Conservation (phyloP, 1,139 yeast species). For the Hansenula sp. region DNA sequence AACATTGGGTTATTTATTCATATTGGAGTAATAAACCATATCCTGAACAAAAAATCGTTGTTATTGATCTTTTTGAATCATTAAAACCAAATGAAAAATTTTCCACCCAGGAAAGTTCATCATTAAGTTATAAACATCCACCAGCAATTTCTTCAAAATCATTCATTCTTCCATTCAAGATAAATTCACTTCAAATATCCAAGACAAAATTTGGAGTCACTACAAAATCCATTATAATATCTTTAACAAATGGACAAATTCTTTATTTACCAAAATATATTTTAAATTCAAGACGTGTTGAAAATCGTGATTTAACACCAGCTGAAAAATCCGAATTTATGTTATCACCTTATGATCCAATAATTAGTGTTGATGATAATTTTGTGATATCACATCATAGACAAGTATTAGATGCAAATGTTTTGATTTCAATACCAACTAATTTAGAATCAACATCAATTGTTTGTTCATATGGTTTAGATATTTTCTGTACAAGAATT, state of each 20-base stretch:
- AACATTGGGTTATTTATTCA: slow-evolving; percentile 78
- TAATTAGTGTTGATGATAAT: slow-evolving; percentile 45
- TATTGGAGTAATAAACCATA: slow-evolving; percentile 48
- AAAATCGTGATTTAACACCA: slow-evolving; percentile 47
- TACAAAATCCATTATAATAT: slow-evolving; percentile 57
- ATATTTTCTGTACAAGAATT: slow-evolving; percentile 70
- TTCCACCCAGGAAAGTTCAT: slow-evolving; percentile 26
- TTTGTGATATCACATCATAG: slow-evolving; percentile 38
- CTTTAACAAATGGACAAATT: slow-evolving; percentile 60
- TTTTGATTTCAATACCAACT: slow-evolving; percentile 56
- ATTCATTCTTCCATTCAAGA: slow-evolving; percentile 55
- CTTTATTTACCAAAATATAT: slow-evolving; percentile 62
- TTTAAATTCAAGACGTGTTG: slow-evolving; percentile 57
- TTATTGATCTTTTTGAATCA: slow-evolving; percentile 76
- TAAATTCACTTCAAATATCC: slow-evolving; percentile 50
- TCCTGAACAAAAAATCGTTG: slow-evolving; percentile 51
- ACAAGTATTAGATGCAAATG: slow-evolving; percentile 25
- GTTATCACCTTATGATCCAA: slow-evolving; percentile 63
- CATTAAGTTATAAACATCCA: slow-evolving; percentile 30
- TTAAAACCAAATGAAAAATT: slow-evolving; percentile 40
- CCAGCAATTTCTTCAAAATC: slow-evolving; percentile 52
- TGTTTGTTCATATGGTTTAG: slow-evolving; percentile 63
- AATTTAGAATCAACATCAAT: slow-evolving; percentile 77
- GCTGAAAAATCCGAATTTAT: slow-evolving; percentile 58
- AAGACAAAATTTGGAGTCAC: slow-evolving; percentile 73